Percentiles rank a stretch among this genome's conserved stretches.
phyloP scores from a whole-genome alignment of 164 flowering plant genomes.

The Malania oleifera region DNA sequence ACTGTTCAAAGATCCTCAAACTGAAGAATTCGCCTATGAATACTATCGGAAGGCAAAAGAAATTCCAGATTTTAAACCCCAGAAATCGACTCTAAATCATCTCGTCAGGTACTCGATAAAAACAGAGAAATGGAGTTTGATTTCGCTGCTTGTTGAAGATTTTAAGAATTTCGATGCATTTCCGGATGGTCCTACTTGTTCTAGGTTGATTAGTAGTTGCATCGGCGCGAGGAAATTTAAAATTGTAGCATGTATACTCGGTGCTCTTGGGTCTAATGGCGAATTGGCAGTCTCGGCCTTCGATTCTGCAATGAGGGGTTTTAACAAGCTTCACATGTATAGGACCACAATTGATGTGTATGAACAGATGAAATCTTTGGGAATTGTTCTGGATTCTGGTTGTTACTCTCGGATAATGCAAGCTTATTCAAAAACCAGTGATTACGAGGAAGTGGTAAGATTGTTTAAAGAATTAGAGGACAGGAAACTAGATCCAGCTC shows the following conservation, averaged over 20 bases:
- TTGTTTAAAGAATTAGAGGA: slow-evolving; percentile 47
- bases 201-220: slow-evolving; percentile 45
- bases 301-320: slow-evolving; percentile 60
- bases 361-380: slow-evolving; percentile 36
- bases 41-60: slow-evolving; percentile 52
- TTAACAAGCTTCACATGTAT: slow-evolving; percentile 75
- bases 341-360: slow-evolving; percentile 41
- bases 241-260: slow-evolving; percentile 36
- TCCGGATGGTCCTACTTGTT: slow-evolving; percentile 49
- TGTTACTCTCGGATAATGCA: slow-evolving; percentile 58
- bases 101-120: slow-evolving; percentile 49
- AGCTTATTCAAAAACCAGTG: slow-evolving; percentile 44
- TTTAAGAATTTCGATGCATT: slow-evolving; percentile 32
- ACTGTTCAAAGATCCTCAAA: slow-evolving; percentile 38
- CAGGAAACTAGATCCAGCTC: slow-evolving; percentile 10
- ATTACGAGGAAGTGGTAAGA: slow-evolving; percentile 32
- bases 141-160: slow-evolving; percentile 39
- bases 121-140: slow-evolving; percentile 48
- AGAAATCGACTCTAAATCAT: slow-evolving; percentile 31
- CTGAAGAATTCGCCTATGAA: slow-evolving; percentile 35
- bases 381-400: slow-evolving; percentile 28
- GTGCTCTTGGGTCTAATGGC: slow-evolving; percentile 23
- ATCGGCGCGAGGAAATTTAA: slow-evolving; percentile 58
- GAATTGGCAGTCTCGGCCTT: slow-evolving; percentile 37
- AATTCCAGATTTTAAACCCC: slow-evolving; percentile 42